Evolutionary conservation across 148 eudicot genomes (phyloP).

Genomic region (Pharnaceum exiguum): DNA sequence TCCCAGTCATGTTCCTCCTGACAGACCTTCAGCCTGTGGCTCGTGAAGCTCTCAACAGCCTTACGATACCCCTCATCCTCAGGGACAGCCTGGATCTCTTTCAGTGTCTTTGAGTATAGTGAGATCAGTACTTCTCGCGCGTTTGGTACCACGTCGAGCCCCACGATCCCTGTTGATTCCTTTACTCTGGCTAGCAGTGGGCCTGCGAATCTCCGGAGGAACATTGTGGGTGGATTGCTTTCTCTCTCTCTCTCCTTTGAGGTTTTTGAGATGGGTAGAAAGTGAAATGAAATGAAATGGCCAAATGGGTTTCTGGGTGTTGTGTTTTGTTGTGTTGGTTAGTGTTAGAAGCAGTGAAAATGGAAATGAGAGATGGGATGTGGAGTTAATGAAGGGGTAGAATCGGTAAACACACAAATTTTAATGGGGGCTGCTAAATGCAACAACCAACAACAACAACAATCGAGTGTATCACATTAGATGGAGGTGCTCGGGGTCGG

Average conservation of each 20-base stretch:
- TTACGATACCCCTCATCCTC: slow-evolving; percentile 86
- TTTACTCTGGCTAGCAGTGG: slow-evolving; percentile 83
- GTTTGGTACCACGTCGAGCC: slow-evolving; percentile 82
- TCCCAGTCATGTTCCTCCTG: slow-evolving; percentile 77
- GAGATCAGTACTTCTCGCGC: slow-evolving; percentile 72
- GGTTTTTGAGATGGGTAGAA: too few relatives aligned
- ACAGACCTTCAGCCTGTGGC: slow-evolving; percentile 76
- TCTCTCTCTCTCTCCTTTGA: slow-evolving; percentile 1
- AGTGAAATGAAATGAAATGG: too few relatives aligned
- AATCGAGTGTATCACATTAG: too few relatives aligned
- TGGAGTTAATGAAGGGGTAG: too few relatives aligned
- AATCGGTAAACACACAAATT: too few relatives aligned
- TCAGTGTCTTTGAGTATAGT: slow-evolving; percentile 74
- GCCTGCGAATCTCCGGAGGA: slow-evolving; percentile 64
- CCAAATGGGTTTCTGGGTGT: too few relatives aligned
- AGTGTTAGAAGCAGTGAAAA: too few relatives aligned
- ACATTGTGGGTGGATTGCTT: slow-evolving; percentile 38
- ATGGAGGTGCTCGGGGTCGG: too few relatives aligned
- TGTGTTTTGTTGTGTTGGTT: too few relatives aligned
- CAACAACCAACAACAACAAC: too few relatives aligned
- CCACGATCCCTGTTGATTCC: slow-evolving; percentile 93
- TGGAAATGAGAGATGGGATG: too few relatives aligned
- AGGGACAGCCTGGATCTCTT: slow-evolving; percentile 81
- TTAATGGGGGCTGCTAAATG: too few relatives aligned
- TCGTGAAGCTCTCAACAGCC: slow-evolving; percentile 89